Evolutionary conservation across 2,329 filamentous ascomycete genomes (phyloP), one percentile per base, ranked within the genome.

Genomic region (Cercospora sojina): DNA sequence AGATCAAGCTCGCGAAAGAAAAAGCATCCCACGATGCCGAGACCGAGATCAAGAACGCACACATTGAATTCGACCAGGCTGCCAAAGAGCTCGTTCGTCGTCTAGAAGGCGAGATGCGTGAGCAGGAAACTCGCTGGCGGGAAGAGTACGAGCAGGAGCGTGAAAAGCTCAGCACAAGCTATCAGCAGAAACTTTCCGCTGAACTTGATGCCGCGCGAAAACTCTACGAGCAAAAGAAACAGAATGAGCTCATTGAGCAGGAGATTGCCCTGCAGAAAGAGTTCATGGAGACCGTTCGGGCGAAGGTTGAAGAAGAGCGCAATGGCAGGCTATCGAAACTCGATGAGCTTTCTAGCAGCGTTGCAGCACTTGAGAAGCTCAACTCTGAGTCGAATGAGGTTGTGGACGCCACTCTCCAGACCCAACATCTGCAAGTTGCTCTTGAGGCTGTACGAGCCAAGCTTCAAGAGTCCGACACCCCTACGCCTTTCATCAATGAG

Each of bases 371-470:
- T 12, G 93, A 97, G 82, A 89, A 89, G 79, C 87, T 99, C 63
- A 96, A 93, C 1, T 87, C 87, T 1, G 90, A 92, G 71, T 98
- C 93, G 93, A 96, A 94, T 80, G 87, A 89, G 47, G 92, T 98
- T 41, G 88, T 99, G 23, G 93, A 98, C 77, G 85, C 87, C 67
- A 98, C 95, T 81, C 87, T 98, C 69, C 90, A 91, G 80, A 97
- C 95, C 0, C 95, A 99, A 80, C 93, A 98, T 81, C 88, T 99
- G 29, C 92, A 97, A 77, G 92, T 99, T 38, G 95, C 95, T 20
- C 91, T 98, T 31, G 95, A 99, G 77, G 92, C 94, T 43, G 93
- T 98, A 60, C 90, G 92, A 71, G 88, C 91, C 65, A 92, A 90
- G 59, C 86, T 98, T 23, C 90, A 93, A 76, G 90, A 90, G 70